Base-by-base conservation (phyloP, 176 grass and related monocot species). In the Triticum turgidum region DNA sequence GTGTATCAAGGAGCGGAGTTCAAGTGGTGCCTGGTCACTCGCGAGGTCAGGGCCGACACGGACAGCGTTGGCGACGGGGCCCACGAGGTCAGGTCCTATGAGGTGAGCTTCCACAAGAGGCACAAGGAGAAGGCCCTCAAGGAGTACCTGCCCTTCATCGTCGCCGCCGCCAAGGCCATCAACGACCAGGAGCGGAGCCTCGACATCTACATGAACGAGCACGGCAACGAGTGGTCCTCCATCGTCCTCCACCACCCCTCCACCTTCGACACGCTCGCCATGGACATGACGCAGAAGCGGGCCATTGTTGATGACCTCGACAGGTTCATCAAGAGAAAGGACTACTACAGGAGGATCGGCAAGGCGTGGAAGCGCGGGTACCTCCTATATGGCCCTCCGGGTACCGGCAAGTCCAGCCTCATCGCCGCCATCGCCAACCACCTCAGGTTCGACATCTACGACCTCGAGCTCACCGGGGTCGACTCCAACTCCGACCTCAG, bases 301-400 rank as follows among this genome's bases (percentile, higher is more conserved):
- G 37, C 73, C 69, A 87, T 98, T 74, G 82, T 92, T 3, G 89
- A 91, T 22, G 96, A 98, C 79, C 86, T 98, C 17, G 17, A 82
- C 41, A 82, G 86, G 67, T 98, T 98, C 63, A 51, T 83, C 5
- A 83, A 86, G 84, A 93, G 96, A 35, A 98, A 98, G 82, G 90
- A 93, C 33, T 98, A 95, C 85, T 98, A 98, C 33, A 91, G 82
- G 81, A 88, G 76, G 77, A 98, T 91, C 1, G 96, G 93, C 9
- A 95, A 93, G 77, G 96, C 96, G 12, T 98, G 96, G 96, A 98
- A 98, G 62, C 80, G 96, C 21, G 93, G 96, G 51, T 98, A 98
- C 73, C 84, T 98, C 75, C 67, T 98, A 5, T 84, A 93, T 5
- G 96, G 96, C 14, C 96, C 96, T 2, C 96, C 96, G 5, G 96